These are phyloP conservation scores for Blepharisma japonicum DNA, from an alignment of 73 alveolate genomes.

Conservation along the genomic window DNA sequence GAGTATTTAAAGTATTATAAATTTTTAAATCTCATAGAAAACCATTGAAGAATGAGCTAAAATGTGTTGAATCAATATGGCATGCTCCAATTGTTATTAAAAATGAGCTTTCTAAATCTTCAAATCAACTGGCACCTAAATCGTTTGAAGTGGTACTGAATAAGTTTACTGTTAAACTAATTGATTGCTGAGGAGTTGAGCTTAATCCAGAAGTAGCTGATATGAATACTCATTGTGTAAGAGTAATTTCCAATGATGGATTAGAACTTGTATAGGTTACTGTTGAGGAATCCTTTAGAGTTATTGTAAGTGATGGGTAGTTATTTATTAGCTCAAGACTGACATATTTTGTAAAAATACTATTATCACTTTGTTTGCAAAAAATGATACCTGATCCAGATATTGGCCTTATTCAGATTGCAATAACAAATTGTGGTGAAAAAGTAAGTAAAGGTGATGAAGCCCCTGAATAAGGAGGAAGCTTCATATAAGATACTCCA, in stretches of 20 bases:
- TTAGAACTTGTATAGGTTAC: not conserved
- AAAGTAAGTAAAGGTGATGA: not conserved
- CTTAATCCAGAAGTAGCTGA: not conserved
- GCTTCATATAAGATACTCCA: conserved; percentile 14
- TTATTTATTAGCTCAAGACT: not conserved
- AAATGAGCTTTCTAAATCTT: not conserved
- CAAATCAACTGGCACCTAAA: not conserved
- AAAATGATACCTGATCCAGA: conserved; percentile 4
- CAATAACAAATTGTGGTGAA: not conserved
- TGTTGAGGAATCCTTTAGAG: not conserved
- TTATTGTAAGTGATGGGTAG: not conserved
- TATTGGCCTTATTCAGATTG: not conserved
- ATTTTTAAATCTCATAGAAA: not conserved
- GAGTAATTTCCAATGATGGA: not conserved
- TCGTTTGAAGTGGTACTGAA: not conserved
- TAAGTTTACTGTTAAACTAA: not conserved
- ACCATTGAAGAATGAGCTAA: not conserved
- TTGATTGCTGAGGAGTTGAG: not conserved
- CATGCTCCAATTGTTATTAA: conserved; percentile 8
- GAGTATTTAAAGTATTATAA: not conserved
- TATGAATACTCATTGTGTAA: not conserved
- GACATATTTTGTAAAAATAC: not conserved
- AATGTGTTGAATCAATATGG: not conserved
- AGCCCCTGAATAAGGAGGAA: not conserved
- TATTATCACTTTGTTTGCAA: not conserved